Conservation (phyloP, 441 rosid genomes). For the Syzygium syzygioides region DNA sequence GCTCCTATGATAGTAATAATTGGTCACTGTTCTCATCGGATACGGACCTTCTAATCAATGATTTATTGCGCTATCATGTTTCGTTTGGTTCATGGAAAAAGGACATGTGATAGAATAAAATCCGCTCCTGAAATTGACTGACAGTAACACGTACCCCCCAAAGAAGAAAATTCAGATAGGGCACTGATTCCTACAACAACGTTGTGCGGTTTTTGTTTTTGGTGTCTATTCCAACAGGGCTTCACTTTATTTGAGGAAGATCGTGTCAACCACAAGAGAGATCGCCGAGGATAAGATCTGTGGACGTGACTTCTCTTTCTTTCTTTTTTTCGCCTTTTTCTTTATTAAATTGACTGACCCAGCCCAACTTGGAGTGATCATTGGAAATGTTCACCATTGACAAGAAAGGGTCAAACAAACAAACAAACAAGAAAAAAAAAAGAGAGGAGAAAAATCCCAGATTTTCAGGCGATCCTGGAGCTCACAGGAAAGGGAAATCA, state of each 20-base stretch:
- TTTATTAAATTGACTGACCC: not conserved
- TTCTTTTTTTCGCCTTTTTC: not conserved
- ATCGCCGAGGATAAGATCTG: slow-evolving; percentile 48
- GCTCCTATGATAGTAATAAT: not conserved
- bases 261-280: slow-evolving; percentile 39
- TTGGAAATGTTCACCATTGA: not conserved
- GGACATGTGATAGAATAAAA: not conserved
- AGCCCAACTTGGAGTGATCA: not conserved
- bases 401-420: not conserved
- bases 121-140: not conserved
- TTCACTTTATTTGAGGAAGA: slow-evolving; percentile 30
- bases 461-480: slow-evolving; percentile 16
- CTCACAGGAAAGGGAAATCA: not conserved
- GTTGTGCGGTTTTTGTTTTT: not conserved
- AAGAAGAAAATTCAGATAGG: not conserved
- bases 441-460: not conserved
- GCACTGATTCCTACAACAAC: not conserved
- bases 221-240: slow-evolving; percentile 38
- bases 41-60: not conserved
- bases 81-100: not conserved
- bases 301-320: slow-evolving; percentile 29
- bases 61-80: not conserved
- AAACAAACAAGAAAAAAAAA: not conserved
- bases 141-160: not conserved
- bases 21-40: not conserved